Evolutionary conservation across 805 yeast genomes (phyloP), one percentile per base, ranked within the genome.

Genomic region (Metschnikowia amazonensis): DNA sequence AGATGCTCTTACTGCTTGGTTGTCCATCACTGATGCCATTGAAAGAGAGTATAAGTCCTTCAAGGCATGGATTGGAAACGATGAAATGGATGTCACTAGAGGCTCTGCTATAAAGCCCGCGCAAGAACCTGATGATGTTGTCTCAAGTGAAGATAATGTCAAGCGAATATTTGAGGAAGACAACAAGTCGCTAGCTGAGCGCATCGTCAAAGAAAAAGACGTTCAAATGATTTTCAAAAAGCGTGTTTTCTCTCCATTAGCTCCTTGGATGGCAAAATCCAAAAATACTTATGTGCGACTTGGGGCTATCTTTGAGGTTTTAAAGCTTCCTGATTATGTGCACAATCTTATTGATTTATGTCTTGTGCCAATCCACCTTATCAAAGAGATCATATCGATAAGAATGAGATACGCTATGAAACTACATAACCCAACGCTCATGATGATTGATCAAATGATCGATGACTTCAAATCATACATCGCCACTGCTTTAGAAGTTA

Each of bases 381-480:
- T 89, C 56, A 84, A 83, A 57, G 96, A 88, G 56, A 77, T 88
- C 42, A 84, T 90, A 35, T 75, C 76, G 29, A 77, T 86, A 34
- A 76, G 97, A 53, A 69, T 92, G 36, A 70, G 75, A 1, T 89
- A 87, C 60, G 96, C 97, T 2, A 74, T 78, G 61, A 85, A 84
- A 58, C 66, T 92, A 39, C 80, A 77, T 43, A 86, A 84, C 56
- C 96, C 97, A 1, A 89, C 97, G 0, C 80, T 90, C 81, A 86
- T 89, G 89, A 87, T 89, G 83, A 87, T 94, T 55, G 99, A 94
- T 64, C 97, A 92, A 65, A 84, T 89, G 77, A 78, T 92, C 49
- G 89, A 81, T 37, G 96, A 89, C 61, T 85, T 92, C 60, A 82
- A 82, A 53, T 76, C 82, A 2, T 89, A 88, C 60, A 78, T 92